Percentiles rank a stretch among this genome's conserved stretches.
Conservation (phyloP, 139 green algal species). For the Chara braunii region DNA sequence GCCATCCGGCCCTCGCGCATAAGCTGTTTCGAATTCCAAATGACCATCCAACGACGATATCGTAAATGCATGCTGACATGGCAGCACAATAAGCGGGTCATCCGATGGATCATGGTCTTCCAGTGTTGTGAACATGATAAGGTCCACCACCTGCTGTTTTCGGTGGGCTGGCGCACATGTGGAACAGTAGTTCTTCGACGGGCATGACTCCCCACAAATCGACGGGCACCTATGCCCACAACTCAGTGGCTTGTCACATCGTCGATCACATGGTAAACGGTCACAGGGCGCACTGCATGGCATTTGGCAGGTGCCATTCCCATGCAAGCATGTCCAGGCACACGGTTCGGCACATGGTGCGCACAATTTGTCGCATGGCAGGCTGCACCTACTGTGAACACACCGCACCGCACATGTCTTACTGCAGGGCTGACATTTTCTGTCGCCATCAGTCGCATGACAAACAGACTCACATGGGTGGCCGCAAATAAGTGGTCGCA, state of each 20-base stretch:
- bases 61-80: constrained; percentile 48
- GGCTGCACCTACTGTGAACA: constrained; percentile 27
- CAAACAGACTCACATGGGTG: constrained; percentile 5
- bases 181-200: constrained; percentile 27
- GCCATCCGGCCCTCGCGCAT: background rate
- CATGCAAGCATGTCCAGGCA: constrained; percentile 52
- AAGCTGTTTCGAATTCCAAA: constrained; percentile 4
- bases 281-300: constrained; percentile 60
- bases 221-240: constrained; percentile 54
- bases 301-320: constrained; percentile 47
- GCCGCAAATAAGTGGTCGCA: constrained; percentile 6
- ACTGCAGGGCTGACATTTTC: background rate
- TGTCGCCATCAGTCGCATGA: constrained; percentile 11
- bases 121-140: constrained; percentile 44
- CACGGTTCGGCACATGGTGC: constrained; percentile 52
- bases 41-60: constrained; percentile 26
- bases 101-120: constrained; percentile 39
- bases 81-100: constrained; percentile 53
- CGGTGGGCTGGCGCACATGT: constrained; percentile 10
- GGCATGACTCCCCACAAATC: constrained; percentile 52
- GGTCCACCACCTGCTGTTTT: constrained; percentile 42
- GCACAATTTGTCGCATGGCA: constrained; percentile 43
- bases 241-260: constrained; percentile 44
- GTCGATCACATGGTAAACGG: constrained; percentile 56
- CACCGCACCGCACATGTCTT: constrained; percentile 13